Evolutionary conservation across 2,329 filamentous ascomycete genomes (phyloP).

Genomic region (Aspergillus pseudoterreus): DNA sequence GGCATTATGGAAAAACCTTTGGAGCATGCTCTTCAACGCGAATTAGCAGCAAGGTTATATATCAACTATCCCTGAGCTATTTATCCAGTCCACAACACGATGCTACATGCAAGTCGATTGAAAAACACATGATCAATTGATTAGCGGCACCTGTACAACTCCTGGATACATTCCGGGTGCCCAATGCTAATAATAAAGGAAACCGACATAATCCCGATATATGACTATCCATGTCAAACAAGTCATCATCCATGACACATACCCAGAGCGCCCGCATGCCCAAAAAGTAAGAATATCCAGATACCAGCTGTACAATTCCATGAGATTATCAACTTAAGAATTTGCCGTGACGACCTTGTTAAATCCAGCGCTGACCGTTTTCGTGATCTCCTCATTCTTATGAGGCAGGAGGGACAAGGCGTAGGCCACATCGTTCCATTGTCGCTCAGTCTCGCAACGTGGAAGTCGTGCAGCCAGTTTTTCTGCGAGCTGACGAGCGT

Average conservation of each 20-base stretch:
- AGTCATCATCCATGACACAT: background rate
- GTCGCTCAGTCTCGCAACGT: constrained; percentile 84
- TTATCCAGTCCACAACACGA: too few species aligned
- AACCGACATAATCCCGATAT: too few species aligned
- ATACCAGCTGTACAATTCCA: constrained; percentile 11
- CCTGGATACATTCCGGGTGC: too few species aligned
- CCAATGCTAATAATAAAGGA: too few species aligned
- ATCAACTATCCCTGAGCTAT: too few species aligned
- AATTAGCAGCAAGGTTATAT: background rate
- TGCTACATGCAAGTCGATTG: too few species aligned
- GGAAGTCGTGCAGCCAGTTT: constrained; percentile 84
- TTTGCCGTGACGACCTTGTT: constrained; percentile 64
- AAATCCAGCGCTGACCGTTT: constrained; percentile 42
- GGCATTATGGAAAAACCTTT: background rate
- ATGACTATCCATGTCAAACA: background rate
- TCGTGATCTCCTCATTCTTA: constrained; percentile 47
- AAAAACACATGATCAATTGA: too few species aligned
- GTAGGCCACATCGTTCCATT: constrained; percentile 97
- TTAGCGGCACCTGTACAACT: too few species aligned
- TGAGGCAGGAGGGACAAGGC: constrained; percentile 85
- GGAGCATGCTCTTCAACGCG: background rate
- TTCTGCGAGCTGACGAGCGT: constrained; percentile 87
- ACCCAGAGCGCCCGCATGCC: background rate
- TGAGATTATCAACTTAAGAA: constrained; percentile 40
- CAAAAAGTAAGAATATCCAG: constrained; percentile 1